Evolutionary conservation across 495 filamentous ascomycete genomes (phyloP).

Genomic region (Xeromyces bisporus): DNA sequence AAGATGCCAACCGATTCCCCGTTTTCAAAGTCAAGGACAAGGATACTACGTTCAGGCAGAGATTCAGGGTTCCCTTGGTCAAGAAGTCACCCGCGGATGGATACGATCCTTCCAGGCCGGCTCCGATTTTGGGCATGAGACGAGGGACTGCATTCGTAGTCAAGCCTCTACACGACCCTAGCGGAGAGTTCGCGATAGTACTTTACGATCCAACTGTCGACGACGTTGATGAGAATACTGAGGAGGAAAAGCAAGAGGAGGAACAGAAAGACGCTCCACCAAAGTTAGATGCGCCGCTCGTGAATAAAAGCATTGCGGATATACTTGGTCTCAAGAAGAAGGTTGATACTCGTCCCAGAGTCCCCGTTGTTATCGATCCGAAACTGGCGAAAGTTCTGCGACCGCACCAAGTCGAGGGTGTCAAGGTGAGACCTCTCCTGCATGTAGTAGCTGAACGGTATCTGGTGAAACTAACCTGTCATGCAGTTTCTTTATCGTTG

Average conservation of each 20-base stretch:
- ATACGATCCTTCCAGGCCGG: slow-evolving; percentile 63
- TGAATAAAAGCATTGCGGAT: slow-evolving; percentile 90
- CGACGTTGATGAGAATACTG: slow-evolving; percentile 46
- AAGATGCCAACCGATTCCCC: slow-evolving; percentile 79
- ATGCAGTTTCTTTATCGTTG: slow-evolving; percentile 73
- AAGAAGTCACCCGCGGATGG: slow-evolving; percentile 55
- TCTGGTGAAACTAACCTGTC: slow-evolving; percentile 3
- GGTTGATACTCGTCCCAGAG: slow-evolving; percentile 61
- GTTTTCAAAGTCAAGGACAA: slow-evolving; percentile 86
- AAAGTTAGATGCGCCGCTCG: slow-evolving; percentile 60
- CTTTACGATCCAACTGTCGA: slow-evolving; percentile 91
- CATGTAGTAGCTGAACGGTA: neutral
- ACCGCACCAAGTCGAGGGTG: slow-evolving; percentile 95
- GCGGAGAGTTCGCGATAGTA: slow-evolving; percentile 92
- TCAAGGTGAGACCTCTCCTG: slow-evolving; percentile 40
- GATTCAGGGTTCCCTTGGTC: slow-evolving; percentile 73
- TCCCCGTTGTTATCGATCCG: slow-evolving; percentile 95
- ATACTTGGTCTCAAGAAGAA: slow-evolving; percentile 90
- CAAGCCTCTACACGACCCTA: slow-evolving; percentile 84
- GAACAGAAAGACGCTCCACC: slow-evolving; percentile 35
- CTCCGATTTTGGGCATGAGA: slow-evolving; percentile 74
- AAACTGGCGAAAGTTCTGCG: slow-evolving; percentile 77
- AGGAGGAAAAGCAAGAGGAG: slow-evolving; percentile 31
- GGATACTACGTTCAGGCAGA: slow-evolving; percentile 56
- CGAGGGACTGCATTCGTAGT: slow-evolving; percentile 73